These are phyloP conservation scores for Anthostomella pinea DNA, from an alignment of 2,329 filamentous ascomycete species.

Conservation along the genomic window DNA sequence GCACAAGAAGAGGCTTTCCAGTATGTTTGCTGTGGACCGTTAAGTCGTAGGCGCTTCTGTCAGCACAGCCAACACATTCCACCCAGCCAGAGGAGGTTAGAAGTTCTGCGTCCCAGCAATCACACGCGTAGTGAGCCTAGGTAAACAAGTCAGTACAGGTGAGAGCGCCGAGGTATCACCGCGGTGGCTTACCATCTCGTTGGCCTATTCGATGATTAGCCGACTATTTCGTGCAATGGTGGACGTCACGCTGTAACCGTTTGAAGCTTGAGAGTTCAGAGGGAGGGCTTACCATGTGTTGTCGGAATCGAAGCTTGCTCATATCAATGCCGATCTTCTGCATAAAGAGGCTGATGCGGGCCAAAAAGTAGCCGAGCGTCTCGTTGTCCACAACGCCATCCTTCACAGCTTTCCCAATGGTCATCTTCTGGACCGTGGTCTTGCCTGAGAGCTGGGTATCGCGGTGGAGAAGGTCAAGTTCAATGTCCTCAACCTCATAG, in stretches of 20 bases:
- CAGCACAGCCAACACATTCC: slow-evolving; percentile 95
- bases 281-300: slow-evolving; percentile 68
- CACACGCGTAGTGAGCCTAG: slow-evolving; percentile 80
- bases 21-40: slow-evolving; percentile 92
- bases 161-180: too few relatives aligned
- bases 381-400: slow-evolving; percentile 89
- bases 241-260: too few relatives aligned
- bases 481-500: slow-evolving; percentile 75
- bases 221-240: background rate
- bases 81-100: slow-evolving; percentile 94
- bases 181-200: slow-evolving; percentile 47
- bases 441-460: slow-evolving; percentile 84
- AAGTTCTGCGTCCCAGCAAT: slow-evolving; percentile 98
- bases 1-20: slow-evolving; percentile 78
- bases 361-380: slow-evolving; percentile 96
- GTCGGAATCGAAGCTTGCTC: slow-evolving; percentile 88
- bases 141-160: background rate
- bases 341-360: slow-evolving; percentile 88
- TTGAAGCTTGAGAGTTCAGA: background rate
- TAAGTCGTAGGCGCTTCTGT: slow-evolving; percentile 92
- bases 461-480: slow-evolving; percentile 81
- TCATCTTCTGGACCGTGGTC: slow-evolving; percentile 68
- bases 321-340: slow-evolving; percentile 83
- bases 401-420: slow-evolving; percentile 83
- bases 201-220: slow-evolving; percentile 33